These are phyloP conservation scores for Neonectria punicea DNA, from an alignment of 2,329 filamentous ascomycete genomes.

Conservation along the genomic window DNA sequence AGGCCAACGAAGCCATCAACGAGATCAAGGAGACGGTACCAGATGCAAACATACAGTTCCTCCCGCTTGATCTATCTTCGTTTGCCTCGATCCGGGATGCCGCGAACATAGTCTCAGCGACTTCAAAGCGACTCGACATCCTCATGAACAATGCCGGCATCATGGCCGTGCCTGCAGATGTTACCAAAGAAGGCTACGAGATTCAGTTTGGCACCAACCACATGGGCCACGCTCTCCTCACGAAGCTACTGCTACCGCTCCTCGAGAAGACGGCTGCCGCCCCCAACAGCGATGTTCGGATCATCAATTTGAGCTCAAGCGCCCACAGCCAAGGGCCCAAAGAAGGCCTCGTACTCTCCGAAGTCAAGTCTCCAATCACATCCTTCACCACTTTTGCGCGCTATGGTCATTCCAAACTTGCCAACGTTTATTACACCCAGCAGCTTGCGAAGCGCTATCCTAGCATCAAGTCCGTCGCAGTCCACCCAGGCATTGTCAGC, in stretches of 20 bases:
- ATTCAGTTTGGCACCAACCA: not conserved
- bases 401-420: not conserved
- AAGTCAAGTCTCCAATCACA: not conserved
- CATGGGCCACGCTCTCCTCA: not conserved
- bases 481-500: no score
- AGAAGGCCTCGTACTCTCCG: not conserved
- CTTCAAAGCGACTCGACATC: not conserved
- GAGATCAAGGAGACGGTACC: not conserved
- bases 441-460: not conserved
- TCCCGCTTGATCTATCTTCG: not conserved
- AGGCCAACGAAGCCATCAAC: not conserved
- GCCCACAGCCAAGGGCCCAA: not conserved
- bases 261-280: not conserved
- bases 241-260: not conserved
- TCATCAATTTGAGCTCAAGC: not conserved
- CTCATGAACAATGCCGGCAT: not conserved
- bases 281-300: not conserved
- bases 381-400: not conserved
- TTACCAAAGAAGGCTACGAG: not conserved
- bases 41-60: not conserved
- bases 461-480: not conserved
- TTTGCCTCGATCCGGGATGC: not conserved
- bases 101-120: not conserved
- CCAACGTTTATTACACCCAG: not conserved
- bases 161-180: not conserved